These are phyloP conservation scores for Xylaria longipes DNA, from an alignment of 495 filamentous ascomycete species.

Conservation along the genomic window DNA sequence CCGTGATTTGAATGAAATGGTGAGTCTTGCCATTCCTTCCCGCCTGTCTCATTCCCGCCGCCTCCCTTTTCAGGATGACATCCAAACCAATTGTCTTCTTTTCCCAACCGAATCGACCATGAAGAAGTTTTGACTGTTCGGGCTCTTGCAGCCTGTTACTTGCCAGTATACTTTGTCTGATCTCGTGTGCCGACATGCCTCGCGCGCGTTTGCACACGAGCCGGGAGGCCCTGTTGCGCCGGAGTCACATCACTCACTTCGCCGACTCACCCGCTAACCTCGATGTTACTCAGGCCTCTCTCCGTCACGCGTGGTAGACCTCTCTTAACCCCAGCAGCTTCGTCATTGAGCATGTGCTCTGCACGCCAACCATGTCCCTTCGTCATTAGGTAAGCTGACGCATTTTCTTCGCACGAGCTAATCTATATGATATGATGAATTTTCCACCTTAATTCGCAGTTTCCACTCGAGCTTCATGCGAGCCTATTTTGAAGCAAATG, in stretches of 20 bases:
- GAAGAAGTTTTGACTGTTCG: conserved; percentile 76
- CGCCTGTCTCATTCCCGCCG: conserved; percentile 31
- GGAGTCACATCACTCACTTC: background rate
- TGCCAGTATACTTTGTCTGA: conserved; percentile 98
- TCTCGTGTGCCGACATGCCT: conserved; percentile 2
- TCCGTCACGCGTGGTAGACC: background rate
- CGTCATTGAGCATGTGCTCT: background rate
- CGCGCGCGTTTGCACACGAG: background rate
- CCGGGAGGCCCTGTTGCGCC: conserved; percentile 14
- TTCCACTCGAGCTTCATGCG: conserved; percentile 68
- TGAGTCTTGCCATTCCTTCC: background rate
- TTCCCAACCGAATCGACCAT: conserved; percentile 93
- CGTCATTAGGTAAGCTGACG: background rate
- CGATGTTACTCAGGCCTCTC: background rate
- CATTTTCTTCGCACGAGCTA: background rate
- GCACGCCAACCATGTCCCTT: background rate
- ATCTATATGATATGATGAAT: conserved; percentile 55
- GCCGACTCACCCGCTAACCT: conserved; percentile 13
- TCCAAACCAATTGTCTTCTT: conserved; percentile 80
- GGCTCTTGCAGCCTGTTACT: conserved; percentile 86
- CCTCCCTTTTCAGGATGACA: conserved; percentile 77
- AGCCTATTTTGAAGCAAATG: conserved; percentile 65
- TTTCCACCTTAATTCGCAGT: conserved; percentile 68
- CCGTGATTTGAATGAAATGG: conserved; percentile 5
- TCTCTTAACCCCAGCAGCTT: background rate